Conservation (phyloP, 1,139 yeast genomes). For the Yamadazyma pseudoaaseri region DNA sequence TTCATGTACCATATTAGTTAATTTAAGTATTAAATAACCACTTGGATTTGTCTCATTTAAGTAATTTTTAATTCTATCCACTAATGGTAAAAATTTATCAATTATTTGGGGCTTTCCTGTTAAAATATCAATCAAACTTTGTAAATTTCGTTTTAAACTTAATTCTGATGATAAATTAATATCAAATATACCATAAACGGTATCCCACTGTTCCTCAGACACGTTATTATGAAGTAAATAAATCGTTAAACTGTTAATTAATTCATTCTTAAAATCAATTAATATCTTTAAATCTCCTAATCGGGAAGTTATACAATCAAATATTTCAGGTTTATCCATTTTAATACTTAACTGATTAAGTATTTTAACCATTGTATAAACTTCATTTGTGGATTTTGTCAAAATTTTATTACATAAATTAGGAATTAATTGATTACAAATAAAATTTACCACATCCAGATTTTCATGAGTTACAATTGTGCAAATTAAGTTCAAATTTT, state of each 20-base stretch:
- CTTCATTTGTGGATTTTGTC: conserved; percentile 5
- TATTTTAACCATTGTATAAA: conserved; percentile 11
- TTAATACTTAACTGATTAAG: conserved; percentile 20
- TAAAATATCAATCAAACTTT: conserved; percentile 11
- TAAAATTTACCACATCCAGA: not conserved
- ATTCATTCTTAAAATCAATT: conserved; percentile 15
- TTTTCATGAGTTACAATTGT: conserved; percentile 5
- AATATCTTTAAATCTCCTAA: conserved; percentile 12
- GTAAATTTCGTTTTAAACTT: conserved; percentile 10
- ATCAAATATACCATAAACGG: conserved; percentile 9
- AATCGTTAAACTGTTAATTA: conserved; percentile 11
- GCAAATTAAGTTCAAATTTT: conserved; percentile 11
- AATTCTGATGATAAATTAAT: conserved; percentile 12
- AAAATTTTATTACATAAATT: conserved; percentile 7
- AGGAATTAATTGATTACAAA: conserved; percentile 4
- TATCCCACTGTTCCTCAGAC: conserved; percentile 1
- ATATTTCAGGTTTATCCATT: conserved; percentile 7
- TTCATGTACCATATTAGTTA: conserved; percentile 11
- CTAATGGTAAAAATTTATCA: not conserved
- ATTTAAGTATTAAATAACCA: conserved; percentile 10
- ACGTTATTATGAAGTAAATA: conserved; percentile 8
- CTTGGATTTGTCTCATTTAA: conserved; percentile 1
- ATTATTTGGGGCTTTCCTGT: conserved; percentile 7
- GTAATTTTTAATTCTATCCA: not conserved
- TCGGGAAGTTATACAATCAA: conserved; percentile 10